Conservation (phyloP, 2,329 filamentous ascomycete genomes). For the Lizonia empirigonia region DNA sequence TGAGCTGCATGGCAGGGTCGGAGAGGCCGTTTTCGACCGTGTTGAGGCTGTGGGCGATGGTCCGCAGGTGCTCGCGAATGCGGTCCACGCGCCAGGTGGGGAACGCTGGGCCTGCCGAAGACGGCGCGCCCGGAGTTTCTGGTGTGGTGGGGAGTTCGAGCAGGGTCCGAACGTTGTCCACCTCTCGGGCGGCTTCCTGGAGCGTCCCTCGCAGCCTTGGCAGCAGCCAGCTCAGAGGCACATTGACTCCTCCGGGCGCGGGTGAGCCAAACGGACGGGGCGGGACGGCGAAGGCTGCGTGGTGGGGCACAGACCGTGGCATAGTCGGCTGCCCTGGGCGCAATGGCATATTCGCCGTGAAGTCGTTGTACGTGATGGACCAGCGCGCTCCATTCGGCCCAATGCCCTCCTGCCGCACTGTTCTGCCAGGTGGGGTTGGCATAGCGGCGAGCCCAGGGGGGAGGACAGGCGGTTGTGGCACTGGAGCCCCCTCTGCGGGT, state of each 20-base stretch:
- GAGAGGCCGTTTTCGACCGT: conserved; percentile 36
- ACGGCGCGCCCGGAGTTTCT: conserved; percentile 1
- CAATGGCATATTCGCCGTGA: conserved; percentile 35
- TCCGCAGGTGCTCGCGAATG: conserved; percentile 35
- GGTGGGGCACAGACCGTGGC: conserved; percentile 30
- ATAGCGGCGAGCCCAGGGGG: conserved; percentile 10
- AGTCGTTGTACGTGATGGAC: conserved; percentile 60
- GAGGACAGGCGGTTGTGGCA: conserved; percentile 4
- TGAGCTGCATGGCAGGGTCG: conserved; percentile 35
- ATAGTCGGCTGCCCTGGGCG: conserved; percentile 31
- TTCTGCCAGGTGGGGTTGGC: conserved; percentile 43
- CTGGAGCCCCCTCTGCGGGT: conserved; percentile 16
- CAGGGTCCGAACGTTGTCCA: conserved; percentile 39
- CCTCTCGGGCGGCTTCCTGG: conserved; percentile 37
- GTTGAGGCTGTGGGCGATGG: conserved; percentile 32
- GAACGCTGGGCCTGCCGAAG: too few relatives aligned
- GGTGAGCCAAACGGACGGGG: conserved; percentile 24
- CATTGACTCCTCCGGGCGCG: conserved; percentile 20
- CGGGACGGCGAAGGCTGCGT: conserved; percentile 26
- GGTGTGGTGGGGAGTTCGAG: conserved; percentile 17
- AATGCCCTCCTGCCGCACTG: conserved; percentile 56
- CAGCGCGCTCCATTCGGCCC: conserved; percentile 60
- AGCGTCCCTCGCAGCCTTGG: conserved; percentile 31
- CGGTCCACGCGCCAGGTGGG: conserved; percentile 40
- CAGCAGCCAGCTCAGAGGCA: conserved; percentile 22